phyloP scores from a whole-genome alignment of 202 grass and related monocot species.

The Digitaria exilis region DNA sequence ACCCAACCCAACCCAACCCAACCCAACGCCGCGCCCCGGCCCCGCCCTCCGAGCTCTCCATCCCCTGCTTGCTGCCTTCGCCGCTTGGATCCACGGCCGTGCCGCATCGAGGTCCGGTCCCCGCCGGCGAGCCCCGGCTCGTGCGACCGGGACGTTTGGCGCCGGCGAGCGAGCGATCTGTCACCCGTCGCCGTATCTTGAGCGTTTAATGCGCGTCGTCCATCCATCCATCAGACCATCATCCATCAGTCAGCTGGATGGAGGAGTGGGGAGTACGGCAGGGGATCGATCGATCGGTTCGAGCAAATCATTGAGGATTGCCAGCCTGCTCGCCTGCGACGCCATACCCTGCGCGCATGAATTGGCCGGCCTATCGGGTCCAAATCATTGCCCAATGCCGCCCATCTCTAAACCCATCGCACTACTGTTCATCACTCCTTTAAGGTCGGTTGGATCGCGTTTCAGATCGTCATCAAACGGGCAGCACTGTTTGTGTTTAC shows the following conservation, averaged over 20 bases:
- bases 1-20: no score
- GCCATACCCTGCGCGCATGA: not conserved
- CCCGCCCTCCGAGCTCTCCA: not conserved
- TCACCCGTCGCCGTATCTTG: not conserved
- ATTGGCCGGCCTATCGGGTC: not conserved
- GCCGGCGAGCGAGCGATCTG: not conserved
- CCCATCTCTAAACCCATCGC: not conserved
- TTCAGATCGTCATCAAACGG: not conserved
- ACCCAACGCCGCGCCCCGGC: not conserved
- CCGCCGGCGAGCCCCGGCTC: not conserved
- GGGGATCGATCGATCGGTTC: not conserved
- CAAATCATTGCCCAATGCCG: slow-evolving; percentile 29
- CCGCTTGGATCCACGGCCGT: not conserved
- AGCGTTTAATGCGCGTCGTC: slow-evolving; percentile 10
- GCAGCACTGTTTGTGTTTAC: not conserved
- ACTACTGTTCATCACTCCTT: not conserved
- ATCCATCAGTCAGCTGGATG: not conserved
- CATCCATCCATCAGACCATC: not conserved
- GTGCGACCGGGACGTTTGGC: slow-evolving; percentile 25
- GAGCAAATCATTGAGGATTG: slow-evolving; percentile 21
- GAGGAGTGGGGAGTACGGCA: not conserved
- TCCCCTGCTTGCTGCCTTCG: not conserved
- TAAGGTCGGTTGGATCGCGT: not conserved
- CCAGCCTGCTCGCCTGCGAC: slow-evolving; percentile 32
- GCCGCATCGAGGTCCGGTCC: not conserved